Conservation (phyloP, 192 early-diverging fungal species). For the Entrophospora sp. region DNA sequence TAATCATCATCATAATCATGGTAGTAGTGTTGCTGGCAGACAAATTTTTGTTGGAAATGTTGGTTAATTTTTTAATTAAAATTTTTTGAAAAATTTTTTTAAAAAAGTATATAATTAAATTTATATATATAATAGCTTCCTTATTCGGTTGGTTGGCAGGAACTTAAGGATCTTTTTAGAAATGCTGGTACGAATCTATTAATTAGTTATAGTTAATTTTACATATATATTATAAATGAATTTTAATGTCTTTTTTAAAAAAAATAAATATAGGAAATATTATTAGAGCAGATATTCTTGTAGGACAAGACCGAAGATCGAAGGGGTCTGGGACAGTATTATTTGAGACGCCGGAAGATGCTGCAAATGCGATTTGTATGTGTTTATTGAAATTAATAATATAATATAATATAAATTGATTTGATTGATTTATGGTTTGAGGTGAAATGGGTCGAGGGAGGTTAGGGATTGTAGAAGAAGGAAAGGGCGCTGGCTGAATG, state of each 20-base stretch:
- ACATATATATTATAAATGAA: conserved; percentile 18
- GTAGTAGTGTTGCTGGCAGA: conserved; percentile 32
- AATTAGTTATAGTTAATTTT: neutral
- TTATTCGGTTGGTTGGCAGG: conserved; percentile 73
- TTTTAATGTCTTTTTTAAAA: too few species aligned
- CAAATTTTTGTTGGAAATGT: conserved; percentile 61
- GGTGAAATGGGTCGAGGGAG: neutral
- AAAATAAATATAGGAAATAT: conserved; percentile 52
- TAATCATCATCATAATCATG: conserved; percentile 12
- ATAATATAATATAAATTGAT: neutral
- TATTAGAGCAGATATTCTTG: conserved; percentile 58
- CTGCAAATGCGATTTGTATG: conserved; percentile 66
- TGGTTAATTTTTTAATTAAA: conserved; percentile 14
- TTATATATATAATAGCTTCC: conserved; percentile 47
- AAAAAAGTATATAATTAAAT: neutral
- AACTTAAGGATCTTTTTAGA: conserved; percentile 79
- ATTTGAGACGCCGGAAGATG: conserved; percentile 61
- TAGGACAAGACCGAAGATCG: conserved; percentile 51
- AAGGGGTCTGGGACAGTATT: conserved; percentile 66
- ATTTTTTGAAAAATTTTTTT: neutral
- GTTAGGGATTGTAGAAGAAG: neutral
- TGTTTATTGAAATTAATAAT: neutral
- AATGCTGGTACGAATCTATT: conserved; percentile 41
- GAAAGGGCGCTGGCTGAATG: too few species aligned
- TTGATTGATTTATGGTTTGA: too few species aligned